phyloP scores from a whole-genome alignment of 1,139 yeast genomes.

The Spathaspora sp. region DNA sequence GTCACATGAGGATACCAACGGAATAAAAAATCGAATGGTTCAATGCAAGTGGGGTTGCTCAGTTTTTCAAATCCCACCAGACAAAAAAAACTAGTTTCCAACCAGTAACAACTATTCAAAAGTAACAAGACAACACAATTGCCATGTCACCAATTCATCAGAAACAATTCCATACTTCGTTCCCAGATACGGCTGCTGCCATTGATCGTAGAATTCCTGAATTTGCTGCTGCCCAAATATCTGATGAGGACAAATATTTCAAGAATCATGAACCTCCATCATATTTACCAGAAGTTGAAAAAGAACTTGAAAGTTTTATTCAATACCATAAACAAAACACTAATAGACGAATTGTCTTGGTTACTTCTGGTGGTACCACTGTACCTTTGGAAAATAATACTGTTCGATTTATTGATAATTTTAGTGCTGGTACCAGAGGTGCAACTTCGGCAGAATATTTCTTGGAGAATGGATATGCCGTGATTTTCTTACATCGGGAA shows the following conservation, averaged over 20 bases:
- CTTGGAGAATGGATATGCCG: slow-evolving; percentile 83
- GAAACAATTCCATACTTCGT: slow-evolving; percentile 53
- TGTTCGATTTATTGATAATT: slow-evolving; percentile 92
- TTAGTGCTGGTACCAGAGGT: slow-evolving; percentile 97
- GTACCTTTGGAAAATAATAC: slow-evolving; percentile 97
- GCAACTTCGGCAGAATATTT: slow-evolving; percentile 94
- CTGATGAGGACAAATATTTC: slow-evolving; percentile 79
- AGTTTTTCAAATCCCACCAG: not conserved
- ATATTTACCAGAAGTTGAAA: slow-evolving; percentile 62
- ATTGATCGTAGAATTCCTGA: slow-evolving; percentile 76
- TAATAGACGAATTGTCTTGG: slow-evolving; percentile 65
- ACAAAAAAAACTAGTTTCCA: not conserved
- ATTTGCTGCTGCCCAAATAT: slow-evolving; percentile 72
- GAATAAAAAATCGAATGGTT: not conserved
- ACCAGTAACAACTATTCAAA: no score
- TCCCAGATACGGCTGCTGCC: slow-evolving; percentile 71
- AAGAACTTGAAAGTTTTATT: slow-evolving; percentile 61
- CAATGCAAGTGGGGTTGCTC: no score
- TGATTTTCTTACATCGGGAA: slow-evolving; percentile 87
- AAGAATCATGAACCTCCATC: slow-evolving; percentile 68
- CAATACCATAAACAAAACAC: slow-evolving; percentile 36
- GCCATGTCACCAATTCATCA: slow-evolving; percentile 15
- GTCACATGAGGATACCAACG: no score
- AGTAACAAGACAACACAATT: no score
- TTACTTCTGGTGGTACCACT: slow-evolving; percentile 97